These are phyloP conservation scores for Senna siamea DNA, from an alignment of 306 rosid genomes.

Conservation along the genomic window DNA sequence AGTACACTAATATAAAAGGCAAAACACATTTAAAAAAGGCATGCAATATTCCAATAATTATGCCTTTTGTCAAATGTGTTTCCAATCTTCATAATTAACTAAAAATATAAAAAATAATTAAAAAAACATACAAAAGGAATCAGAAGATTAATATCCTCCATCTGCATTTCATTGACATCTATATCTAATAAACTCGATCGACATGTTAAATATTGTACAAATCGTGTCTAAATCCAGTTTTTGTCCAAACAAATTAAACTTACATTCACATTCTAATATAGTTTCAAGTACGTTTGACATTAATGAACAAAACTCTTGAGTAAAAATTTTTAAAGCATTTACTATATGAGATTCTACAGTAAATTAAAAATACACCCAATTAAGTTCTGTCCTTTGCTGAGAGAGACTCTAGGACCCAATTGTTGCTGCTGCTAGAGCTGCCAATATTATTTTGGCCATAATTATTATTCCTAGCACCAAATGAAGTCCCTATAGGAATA, in stretches of 20 bases:
- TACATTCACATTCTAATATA: not conserved
- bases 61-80: too few species aligned
- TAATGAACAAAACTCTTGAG: not conserved
- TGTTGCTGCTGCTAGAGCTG: constrained; percentile 43
- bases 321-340: too few species aligned
- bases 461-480: constrained; percentile 44
- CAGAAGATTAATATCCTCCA: not conserved
- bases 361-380: not conserved
- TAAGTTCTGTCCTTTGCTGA: constrained; percentile 18
- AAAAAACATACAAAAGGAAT: not conserved
- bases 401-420: constrained; percentile 56
- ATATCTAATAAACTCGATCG: not conserved
- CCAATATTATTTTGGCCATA: constrained; percentile 42
- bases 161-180: constrained; percentile 19
- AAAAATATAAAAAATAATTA: not conserved
- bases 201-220: not conserved
- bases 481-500: constrained; percentile 34
- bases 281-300: constrained; percentile 38
- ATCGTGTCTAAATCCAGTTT: not conserved
- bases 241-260: not conserved
- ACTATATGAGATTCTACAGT: too few species aligned
- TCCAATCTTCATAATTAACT: not conserved
- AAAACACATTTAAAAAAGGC: too few species aligned
- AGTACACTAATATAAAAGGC: too few species aligned
- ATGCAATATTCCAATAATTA: too few species aligned